These are phyloP conservation scores for Ambrosia artemisiifolia DNA, from an alignment of 129 eudicot species.

Conservation along the genomic window DNA sequence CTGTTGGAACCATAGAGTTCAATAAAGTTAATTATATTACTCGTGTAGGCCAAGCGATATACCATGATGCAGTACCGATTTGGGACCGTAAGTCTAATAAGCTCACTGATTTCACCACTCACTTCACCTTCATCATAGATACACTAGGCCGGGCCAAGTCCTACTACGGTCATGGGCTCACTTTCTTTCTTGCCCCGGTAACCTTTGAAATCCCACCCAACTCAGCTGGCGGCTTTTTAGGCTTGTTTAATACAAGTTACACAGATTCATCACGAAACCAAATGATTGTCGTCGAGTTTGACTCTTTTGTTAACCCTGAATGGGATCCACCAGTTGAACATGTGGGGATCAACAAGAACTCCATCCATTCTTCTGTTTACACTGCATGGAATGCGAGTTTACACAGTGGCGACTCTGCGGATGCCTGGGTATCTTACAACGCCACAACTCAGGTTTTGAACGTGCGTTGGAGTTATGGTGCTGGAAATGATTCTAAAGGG, in stretches of 20 bases:
- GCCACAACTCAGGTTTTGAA: conserved; percentile 30
- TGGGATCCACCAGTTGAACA: conserved; percentile 45
- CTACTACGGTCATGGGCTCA: conserved; percentile 36
- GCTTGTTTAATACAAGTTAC: conserved; percentile 39
- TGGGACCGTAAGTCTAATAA: conserved; percentile 38
- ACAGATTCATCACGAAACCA: conserved; percentile 30
- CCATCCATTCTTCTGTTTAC: conserved; percentile 25
- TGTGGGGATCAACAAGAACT: conserved; percentile 49
- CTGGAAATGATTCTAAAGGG: conserved; percentile 4
- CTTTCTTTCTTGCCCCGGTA: conserved; percentile 51
- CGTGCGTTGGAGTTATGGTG: conserved; percentile 37
- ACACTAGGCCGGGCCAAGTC: neutral
- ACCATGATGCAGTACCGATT: conserved; percentile 31
- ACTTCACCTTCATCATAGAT: conserved; percentile 39
- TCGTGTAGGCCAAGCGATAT: conserved; percentile 45
- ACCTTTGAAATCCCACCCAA: conserved; percentile 46
- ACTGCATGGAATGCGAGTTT: conserved; percentile 43
- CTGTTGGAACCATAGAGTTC: conserved; percentile 44
- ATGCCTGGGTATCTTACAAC: conserved; percentile 43
- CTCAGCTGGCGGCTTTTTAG: conserved; percentile 53
- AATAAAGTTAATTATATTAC: conserved; percentile 24
- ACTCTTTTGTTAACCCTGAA: conserved; percentile 26
- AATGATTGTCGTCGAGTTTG: conserved; percentile 49
- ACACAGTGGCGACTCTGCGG: conserved; percentile 37
- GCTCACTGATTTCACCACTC: conserved; percentile 45